phyloP scores from a whole-genome alignment of 2,329 filamentous ascomycete genomes.

The Colletotrichum lupini region DNA sequence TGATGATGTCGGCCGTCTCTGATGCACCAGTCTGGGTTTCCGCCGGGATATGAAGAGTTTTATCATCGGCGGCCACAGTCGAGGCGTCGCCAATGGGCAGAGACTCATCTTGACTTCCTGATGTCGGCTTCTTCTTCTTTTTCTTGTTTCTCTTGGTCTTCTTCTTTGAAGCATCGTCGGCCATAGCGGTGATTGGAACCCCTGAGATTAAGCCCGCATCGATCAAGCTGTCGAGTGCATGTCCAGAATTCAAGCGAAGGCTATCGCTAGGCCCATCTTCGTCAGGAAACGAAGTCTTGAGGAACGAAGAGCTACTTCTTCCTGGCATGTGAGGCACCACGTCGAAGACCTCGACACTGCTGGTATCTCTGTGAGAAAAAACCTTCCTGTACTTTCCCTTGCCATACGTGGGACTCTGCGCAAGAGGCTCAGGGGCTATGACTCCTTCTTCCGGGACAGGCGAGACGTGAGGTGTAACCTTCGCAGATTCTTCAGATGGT shows the following conservation, averaged over 20 bases:
- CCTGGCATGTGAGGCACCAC: not conserved
- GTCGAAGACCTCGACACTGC: not conserved
- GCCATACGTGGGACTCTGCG: not conserved
- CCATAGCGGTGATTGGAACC: too few species aligned
- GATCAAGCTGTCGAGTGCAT: not conserved
- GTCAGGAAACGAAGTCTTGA: not conserved
- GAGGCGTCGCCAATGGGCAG: not conserved
- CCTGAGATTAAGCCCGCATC: not conserved
- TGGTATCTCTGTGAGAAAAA: not conserved
- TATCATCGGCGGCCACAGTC: not conserved
- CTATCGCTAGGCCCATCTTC: not conserved
- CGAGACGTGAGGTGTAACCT: not conserved
- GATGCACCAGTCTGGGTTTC: not conserved
- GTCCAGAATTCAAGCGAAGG: not conserved
- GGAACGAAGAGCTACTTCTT: not conserved
- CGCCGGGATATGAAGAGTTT: not conserved
- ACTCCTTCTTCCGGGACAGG: not conserved
- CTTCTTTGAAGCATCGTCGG: not conserved
- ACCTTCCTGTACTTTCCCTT: slow-evolving; percentile 13
- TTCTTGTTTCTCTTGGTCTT: slow-evolving; percentile 41
- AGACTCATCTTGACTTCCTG: not conserved
- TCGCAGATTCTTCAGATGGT: not conserved
- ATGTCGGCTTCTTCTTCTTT: slow-evolving; percentile 37
- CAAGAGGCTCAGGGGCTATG: not conserved
- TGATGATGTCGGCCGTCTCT: not conserved